These are phyloP conservation scores for Polyporus arcularius DNA, from an alignment of 768 basidiomycete species.

Conservation along the genomic window DNA sequence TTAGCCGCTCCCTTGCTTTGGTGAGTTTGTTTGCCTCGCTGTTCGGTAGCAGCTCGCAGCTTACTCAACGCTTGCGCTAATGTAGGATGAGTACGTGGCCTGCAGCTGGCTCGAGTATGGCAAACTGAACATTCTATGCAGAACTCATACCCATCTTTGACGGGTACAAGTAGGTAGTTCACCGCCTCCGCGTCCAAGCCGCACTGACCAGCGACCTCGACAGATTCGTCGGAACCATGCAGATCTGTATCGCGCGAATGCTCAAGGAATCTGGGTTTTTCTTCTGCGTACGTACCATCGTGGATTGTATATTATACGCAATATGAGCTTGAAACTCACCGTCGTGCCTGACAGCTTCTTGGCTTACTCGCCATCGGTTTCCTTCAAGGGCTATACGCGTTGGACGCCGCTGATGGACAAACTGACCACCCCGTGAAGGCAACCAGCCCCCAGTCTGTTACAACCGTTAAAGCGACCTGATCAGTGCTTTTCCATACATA, in stretches of 20 bases:
- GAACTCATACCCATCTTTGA: slow-evolving; percentile 82
- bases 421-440: slow-evolving; percentile 55
- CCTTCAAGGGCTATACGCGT: slow-evolving; percentile 81
- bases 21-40: slow-evolving; percentile 41
- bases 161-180: slow-evolving; percentile 62
- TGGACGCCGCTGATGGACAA: slow-evolving; percentile 88
- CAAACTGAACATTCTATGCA: slow-evolving; percentile 29
- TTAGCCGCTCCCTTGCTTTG: slow-evolving; percentile 88
- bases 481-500: slow-evolving; percentile 25
- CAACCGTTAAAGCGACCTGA: not conserved
- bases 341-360: slow-evolving; percentile 53
- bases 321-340: not conserved
- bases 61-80: not conserved
- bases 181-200: not conserved
- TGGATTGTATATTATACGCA: too few relatives aligned
- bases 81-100: slow-evolving; percentile 75
- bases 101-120: not conserved
- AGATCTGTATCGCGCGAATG: slow-evolving; percentile 93
- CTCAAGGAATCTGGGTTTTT: slow-evolving; percentile 90
- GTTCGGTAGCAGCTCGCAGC: not conserved
- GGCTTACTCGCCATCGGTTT: slow-evolving; percentile 86
- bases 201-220: not conserved
- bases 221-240: slow-evolving; percentile 89
- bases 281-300: slow-evolving; percentile 63
- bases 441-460: not conserved